A percentile compares a stretch with the other conserved stretches of the same genome.
These are phyloP conservation scores for Blastobotrys chiropterorum DNA, from an alignment of 805 yeast species.

Conservation along the genomic window DNA sequence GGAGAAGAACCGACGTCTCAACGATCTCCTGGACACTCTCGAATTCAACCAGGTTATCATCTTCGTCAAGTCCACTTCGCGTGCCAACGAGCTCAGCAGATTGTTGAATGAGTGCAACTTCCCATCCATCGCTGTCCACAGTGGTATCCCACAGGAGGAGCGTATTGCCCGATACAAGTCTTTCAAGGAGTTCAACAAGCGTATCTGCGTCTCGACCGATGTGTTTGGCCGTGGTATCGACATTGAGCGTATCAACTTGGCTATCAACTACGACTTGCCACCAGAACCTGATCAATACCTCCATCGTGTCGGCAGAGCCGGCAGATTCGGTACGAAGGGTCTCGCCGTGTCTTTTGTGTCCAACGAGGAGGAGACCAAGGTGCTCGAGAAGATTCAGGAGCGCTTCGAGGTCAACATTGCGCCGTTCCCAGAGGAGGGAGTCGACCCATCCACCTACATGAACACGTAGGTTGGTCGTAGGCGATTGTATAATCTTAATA, in stretches of 20 bases:
- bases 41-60: slow-evolving; percentile 98
- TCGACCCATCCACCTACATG: slow-evolving; percentile 96
- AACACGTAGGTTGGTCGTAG: slow-evolving; percentile 45
- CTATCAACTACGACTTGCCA: slow-evolving; percentile 96
- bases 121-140: slow-evolving; percentile 96
- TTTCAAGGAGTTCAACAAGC: slow-evolving; percentile 96
- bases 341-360: slow-evolving; percentile 88
- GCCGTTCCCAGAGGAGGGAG: slow-evolving; percentile 96
- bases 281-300: slow-evolving; percentile 94
- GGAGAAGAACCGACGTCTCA: slow-evolving; percentile 88
- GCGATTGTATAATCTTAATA: slow-evolving; percentile 3
- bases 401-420: slow-evolving; percentile 94
- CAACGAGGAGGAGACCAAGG: slow-evolving; percentile 80
- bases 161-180: slow-evolving; percentile 95
- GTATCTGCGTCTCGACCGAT: slow-evolving; percentile 97
- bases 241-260: slow-evolving; percentile 96
- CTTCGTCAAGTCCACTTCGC: slow-evolving; percentile 82
- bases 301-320: slow-evolving; percentile 99
- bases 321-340: slow-evolving; percentile 99
- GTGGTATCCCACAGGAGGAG: slow-evolving; percentile 94
- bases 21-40: slow-evolving; percentile 85
- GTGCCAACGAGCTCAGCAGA: slow-evolving; percentile 89
- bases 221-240: slow-evolving; percentile 99
- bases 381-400: slow-evolving; percentile 87
- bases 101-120: slow-evolving; percentile 86